Evolutionary conservation across 2,329 filamentous ascomycete species (phyloP).

Genomic region (Thermoascus crustaceus): DNA sequence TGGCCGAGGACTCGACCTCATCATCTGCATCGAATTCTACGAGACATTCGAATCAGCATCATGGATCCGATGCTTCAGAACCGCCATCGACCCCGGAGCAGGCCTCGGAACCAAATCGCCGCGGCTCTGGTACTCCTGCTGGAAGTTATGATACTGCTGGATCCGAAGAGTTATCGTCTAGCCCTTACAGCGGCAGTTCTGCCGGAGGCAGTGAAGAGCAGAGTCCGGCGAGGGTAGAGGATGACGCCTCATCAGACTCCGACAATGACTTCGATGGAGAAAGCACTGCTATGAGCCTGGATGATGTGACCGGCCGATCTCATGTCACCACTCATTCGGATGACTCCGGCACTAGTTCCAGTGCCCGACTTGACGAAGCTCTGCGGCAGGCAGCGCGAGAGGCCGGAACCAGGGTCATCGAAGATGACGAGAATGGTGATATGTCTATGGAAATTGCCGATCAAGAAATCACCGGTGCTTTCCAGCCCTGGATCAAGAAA

Average conservation of each 20-base stretch:
- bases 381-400: slow-evolving; percentile 65
- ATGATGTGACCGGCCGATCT: slow-evolving; percentile 65
- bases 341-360: slow-evolving; percentile 55
- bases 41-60: slow-evolving; percentile 59
- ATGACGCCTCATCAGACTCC: slow-evolving; percentile 42
- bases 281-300: slow-evolving; percentile 73
- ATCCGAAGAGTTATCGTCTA: slow-evolving; percentile 64
- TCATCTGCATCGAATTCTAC: slow-evolving; percentile 66
- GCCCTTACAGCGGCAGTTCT: slow-evolving; percentile 60
- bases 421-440: slow-evolving; percentile 54
- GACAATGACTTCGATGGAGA: slow-evolving; percentile 49
- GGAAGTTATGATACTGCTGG: slow-evolving; percentile 58
- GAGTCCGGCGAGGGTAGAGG: slow-evolving; percentile 29
- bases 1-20: slow-evolving; percentile 76
- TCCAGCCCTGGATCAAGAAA: slow-evolving; percentile 42
- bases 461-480: slow-evolving; percentile 45
- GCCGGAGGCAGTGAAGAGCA: slow-evolving; percentile 39
- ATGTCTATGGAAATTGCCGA: slow-evolving; percentile 74
- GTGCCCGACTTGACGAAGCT: slow-evolving; percentile 66
- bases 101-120: slow-evolving; percentile 50
- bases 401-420: slow-evolving; percentile 64
- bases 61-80: slow-evolving; percentile 44
- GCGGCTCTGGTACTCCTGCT: slow-evolving; percentile 51
- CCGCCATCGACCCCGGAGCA: slow-evolving; percentile 56
- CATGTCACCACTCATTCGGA: slow-evolving; percentile 53